Conservation (phyloP, 345 rosid species). For the Salix exigua region DNA sequence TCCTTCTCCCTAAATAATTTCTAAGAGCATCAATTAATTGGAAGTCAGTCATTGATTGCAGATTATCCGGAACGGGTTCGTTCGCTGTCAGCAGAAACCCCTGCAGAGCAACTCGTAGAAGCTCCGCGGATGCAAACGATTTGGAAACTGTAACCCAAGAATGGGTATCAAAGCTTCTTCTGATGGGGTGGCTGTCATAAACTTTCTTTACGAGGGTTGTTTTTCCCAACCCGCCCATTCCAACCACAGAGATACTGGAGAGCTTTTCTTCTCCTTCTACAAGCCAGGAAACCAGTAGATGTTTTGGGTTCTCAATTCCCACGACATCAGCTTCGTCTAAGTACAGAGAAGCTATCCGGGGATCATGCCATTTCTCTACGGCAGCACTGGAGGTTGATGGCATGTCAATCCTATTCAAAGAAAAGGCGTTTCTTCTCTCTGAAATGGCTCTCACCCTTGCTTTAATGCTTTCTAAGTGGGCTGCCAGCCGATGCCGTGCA, state of each 20-base stretch:
- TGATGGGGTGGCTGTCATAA: constrained; percentile 3
- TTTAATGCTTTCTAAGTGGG: background rate
- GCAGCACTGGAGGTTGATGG: background rate
- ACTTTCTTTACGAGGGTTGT: constrained; percentile 12
- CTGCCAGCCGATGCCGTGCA: background rate
- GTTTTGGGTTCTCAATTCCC: constrained; percentile 11
- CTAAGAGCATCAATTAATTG: constrained; percentile 2
- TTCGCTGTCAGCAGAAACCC: background rate
- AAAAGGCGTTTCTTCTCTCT: constrained; percentile 7
- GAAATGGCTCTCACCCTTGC: constrained; percentile 1
- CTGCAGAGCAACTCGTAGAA: background rate
- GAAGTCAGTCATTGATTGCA: background rate
- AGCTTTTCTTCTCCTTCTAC: constrained; percentile 6
- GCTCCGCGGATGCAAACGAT: background rate
- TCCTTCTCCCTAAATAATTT: background rate
- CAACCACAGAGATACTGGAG: background rate
- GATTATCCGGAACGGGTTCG: background rate
- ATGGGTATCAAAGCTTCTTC: background rate
- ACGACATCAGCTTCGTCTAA: constrained; percentile 15
- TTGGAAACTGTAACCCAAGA: constrained; percentile 13
- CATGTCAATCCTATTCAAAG: background rate
- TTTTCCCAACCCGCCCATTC: constrained; percentile 8
- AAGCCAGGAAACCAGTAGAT: background rate
- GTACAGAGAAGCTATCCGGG: constrained; percentile 1
- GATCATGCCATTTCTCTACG: constrained; percentile 4